Percentiles rank a stretch among this genome's conserved stretches.
phyloP scores from a whole-genome alignment of 352 stramenopile genomes.

The Globisporangium canariense region DNA sequence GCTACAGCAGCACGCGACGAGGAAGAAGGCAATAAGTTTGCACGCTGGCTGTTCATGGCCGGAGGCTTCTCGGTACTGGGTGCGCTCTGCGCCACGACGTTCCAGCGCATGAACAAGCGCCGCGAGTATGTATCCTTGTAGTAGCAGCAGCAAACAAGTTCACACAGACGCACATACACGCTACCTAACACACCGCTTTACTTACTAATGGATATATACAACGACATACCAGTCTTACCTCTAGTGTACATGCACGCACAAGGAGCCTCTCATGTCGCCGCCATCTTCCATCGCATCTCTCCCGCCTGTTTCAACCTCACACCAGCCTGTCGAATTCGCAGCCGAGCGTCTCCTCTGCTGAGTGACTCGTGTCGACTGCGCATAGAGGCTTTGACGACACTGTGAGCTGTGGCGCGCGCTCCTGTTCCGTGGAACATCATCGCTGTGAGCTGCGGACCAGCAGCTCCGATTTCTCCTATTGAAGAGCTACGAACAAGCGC shows the following conservation, averaged over 20 bases:
- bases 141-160: not conserved
- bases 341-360: no score
- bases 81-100: conserved; percentile 14
- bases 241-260: no score
- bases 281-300: no score
- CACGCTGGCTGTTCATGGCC: conserved; percentile 14
- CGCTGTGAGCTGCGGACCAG: conserved; percentile 11
- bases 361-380: conserved; percentile 16
- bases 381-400: conserved; percentile 11
- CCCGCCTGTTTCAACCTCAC: no score
- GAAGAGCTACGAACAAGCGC: conserved; percentile 21
- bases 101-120: conserved; percentile 20
- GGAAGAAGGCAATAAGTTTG: not conserved
- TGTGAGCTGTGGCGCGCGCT: conserved; percentile 9
- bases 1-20: not conserved
- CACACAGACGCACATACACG: not conserved
- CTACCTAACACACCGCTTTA: not conserved
- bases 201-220: not conserved
- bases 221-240: no score
- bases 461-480: conserved; percentile 12
- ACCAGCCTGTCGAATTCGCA: no score
- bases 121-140: conserved; percentile 20
- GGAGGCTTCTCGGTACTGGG: conserved; percentile 10
- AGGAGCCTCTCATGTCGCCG: no score
- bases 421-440: conserved; percentile 20